Base-by-base conservation (phyloP, 257 asterid genomes). In the Scutellaria galericulata region DNA sequence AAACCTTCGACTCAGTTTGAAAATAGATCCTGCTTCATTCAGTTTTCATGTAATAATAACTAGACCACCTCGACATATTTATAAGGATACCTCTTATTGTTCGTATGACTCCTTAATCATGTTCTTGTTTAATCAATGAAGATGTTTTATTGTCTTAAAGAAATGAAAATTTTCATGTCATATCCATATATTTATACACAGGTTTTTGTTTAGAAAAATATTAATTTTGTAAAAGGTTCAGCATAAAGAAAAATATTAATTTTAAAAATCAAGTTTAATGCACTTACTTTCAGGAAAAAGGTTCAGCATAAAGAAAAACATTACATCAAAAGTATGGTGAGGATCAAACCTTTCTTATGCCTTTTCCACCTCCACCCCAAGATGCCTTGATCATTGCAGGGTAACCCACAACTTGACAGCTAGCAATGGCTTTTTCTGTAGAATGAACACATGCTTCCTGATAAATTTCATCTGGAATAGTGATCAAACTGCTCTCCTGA, bases 351-450 rank as follows among this genome's bases (percentile, higher is more conserved):
- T 95, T 95, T 79, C 99, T 82, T 75, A 95, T 95, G 86, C 99
- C 99, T 87, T 95, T 95, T 75, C 99, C 99, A 68, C 99, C 99
- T 52, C 99, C 99, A 58, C 99, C 99, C 99, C 99, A 95, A 67
- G 99, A 95, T 78, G 99, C 99, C 85, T 95, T 95, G 66, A 95
- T 90, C 99, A 95, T 95, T 53, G 99, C 99, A 70, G 99, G 99
- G 83, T 92, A 92, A 58, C 99, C 99, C 63, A 95, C 98, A 78
- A 80, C 90, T 80, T 92, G 97, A 77, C 99, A 95, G 84, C 99
- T 95, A 50, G 95, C 85, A 76, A 92, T 78, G 60, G 99, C 99
- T 84, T 92, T 98, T 86, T 95, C 99, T 12, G 97, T 90, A 55
- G 98, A 81, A 80, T 87, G 85, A 78, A 95, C 98, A 76, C 99